These are phyloP conservation scores for Entophlyctis luteolus DNA, from an alignment of 192 early-diverging fungal genomes.

Conservation along the genomic window DNA sequence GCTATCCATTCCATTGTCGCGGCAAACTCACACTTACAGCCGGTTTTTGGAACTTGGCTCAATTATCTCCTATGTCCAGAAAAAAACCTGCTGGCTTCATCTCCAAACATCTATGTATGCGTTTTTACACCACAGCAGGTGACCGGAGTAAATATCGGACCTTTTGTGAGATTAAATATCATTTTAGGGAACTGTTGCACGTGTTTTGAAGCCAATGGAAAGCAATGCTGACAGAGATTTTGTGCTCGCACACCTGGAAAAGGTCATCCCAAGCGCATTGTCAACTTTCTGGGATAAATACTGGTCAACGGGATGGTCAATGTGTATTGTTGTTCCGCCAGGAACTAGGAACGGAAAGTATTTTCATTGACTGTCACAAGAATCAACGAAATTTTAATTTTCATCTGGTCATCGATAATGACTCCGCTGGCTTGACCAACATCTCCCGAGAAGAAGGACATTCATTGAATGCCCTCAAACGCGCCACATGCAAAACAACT, in stretches of 20 bases:
- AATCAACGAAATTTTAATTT: no score
- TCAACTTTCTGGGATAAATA: slow-evolving; percentile 8
- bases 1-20: background rate
- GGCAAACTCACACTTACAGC: background rate
- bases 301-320: slow-evolving; percentile 1
- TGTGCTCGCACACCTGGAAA: background rate
- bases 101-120: background rate
- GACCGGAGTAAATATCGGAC: background rate
- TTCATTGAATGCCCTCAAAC: background rate
- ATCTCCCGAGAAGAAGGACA: background rate
- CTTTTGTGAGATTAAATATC: background rate
- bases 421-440: background rate
- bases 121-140: slow-evolving; percentile 4
- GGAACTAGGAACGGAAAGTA: background rate
- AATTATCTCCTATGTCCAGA: slow-evolving; percentile 6
- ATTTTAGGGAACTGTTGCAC: slow-evolving; percentile 17
- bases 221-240: background rate
- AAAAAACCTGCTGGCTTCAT: background rate
- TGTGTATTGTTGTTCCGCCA: slow-evolving; percentile 19
- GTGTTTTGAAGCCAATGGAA: slow-evolving; percentile 15
- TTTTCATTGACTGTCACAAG: no score
- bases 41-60: slow-evolving; percentile 14
- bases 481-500: background rate
- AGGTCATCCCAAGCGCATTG: background rate
- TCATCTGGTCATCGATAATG: no score